Percentiles rank a stretch among this genome's conserved stretches.
phyloP scores from a whole-genome alignment of 768 basidiomycete genomes.

The Lepiota venenata region DNA sequence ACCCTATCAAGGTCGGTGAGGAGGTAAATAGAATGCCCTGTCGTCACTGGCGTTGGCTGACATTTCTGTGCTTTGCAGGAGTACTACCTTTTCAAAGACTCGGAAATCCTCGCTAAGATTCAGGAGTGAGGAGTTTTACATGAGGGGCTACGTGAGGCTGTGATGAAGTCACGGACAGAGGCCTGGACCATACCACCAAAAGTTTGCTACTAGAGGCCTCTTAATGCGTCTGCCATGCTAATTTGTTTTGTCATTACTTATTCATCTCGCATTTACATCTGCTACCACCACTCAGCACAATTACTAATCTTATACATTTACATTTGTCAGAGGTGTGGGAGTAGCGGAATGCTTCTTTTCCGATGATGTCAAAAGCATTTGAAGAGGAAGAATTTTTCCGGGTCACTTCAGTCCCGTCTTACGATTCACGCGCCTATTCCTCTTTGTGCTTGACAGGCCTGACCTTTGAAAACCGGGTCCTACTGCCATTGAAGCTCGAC shows the following conservation, averaged over 20 bases:
- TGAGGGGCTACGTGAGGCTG: not conserved
- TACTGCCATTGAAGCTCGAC: not conserved
- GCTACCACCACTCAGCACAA: slow-evolving; percentile 10
- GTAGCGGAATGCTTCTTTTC: not conserved
- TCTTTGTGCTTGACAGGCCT: no score
- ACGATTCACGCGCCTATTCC: no score
- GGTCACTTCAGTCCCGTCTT: no score
- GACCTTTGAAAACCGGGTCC: no score
- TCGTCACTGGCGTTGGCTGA: not conserved
- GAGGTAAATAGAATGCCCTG: slow-evolving; percentile 54
- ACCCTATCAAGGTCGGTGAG: slow-evolving; percentile 93
- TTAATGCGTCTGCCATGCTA: slow-evolving; percentile 1
- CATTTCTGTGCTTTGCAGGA: slow-evolving; percentile 51
- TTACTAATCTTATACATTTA: not conserved
- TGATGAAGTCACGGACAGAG: not conserved
- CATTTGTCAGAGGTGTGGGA: not conserved
- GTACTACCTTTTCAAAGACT: slow-evolving; percentile 91
- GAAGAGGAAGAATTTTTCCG: no score
- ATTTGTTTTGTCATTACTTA: not conserved
- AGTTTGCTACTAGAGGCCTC: slow-evolving; percentile 12
- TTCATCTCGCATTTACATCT: not conserved
- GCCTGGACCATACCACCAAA: slow-evolving; percentile 5
- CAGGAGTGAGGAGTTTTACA: slow-evolving; percentile 57
- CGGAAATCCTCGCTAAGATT: slow-evolving; percentile 95
- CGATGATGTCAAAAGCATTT: not conserved